Evolutionary conservation across 2,329 filamentous ascomycete genomes (phyloP).

Genomic region (Hymenoscyphus albidus): DNA sequence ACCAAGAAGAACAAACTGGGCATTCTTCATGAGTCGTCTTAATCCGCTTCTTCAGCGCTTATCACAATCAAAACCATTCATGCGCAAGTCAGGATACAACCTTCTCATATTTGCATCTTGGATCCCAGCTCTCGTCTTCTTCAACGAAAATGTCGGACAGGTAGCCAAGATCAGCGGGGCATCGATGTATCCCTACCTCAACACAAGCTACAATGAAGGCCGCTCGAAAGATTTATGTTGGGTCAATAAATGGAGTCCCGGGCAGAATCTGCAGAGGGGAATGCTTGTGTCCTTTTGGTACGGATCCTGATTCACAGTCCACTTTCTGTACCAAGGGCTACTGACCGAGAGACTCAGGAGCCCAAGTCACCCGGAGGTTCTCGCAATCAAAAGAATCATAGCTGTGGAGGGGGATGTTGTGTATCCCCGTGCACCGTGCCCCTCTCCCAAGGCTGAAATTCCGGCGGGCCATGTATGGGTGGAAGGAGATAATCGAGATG

Average conservation of each 20-base stretch:
- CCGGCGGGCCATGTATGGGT: slow-evolving; percentile 90
- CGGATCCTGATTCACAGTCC: slow-evolving; percentile 19
- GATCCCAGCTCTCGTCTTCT: slow-evolving; percentile 58
- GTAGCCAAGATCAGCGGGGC: slow-evolving; percentile 54
- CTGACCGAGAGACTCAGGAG: slow-evolving; percentile 47
- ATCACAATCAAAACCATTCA: slow-evolving; percentile 15
- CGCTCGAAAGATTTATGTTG: slow-evolving; percentile 53
- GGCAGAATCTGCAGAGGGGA: slow-evolving; percentile 58
- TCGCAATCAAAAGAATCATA: slow-evolving; percentile 78
- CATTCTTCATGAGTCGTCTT: slow-evolving; percentile 18
- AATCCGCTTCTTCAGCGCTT: slow-evolving; percentile 21
- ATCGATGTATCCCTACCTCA: slow-evolving; percentile 77
- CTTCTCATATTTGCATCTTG: slow-evolving; percentile 55
- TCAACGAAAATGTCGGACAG: slow-evolving; percentile 59
- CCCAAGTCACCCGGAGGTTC: slow-evolving; percentile 64
- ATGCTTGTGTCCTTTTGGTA: slow-evolving; percentile 73
- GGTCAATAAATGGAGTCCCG: slow-evolving; percentile 56
- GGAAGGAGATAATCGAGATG: slow-evolving; percentile 69
- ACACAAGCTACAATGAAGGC: slow-evolving; percentile 59
- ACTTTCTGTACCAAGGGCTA: neutral
- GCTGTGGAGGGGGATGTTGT: slow-evolving; percentile 78
- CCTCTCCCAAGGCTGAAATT: slow-evolving; percentile 55
- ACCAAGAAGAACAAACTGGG: neutral
- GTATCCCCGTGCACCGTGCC: slow-evolving; percentile 58
- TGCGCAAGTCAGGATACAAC: slow-evolving; percentile 40